Conservation (phyloP, 208 protist species). For the Wallacemonas collosoma region DNA sequence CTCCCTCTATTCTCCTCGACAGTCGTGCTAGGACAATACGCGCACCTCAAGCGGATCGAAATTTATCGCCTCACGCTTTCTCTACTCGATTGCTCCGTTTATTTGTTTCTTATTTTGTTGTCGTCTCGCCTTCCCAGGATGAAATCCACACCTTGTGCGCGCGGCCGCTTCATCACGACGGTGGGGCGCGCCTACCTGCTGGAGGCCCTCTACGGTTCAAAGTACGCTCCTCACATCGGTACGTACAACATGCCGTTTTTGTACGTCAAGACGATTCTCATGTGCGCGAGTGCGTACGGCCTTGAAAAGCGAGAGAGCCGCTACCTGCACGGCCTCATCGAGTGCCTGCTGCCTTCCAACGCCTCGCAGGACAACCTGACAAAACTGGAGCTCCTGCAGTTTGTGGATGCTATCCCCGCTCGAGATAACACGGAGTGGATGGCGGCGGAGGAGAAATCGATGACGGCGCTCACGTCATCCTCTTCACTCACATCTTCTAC, state of each 20-base stretch:
- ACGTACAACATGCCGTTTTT: slow-evolving; percentile 64
- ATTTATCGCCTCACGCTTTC: too few species aligned
- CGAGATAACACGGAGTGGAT: slow-evolving; percentile 11
- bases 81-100: too few species aligned
- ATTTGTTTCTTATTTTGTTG: slow-evolving; percentile 17
- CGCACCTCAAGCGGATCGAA: too few species aligned
- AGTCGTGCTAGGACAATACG: too few species aligned
- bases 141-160: neutral
- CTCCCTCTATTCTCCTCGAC: too few species aligned
- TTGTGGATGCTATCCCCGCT: slow-evolving; percentile 49
- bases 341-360: slow-evolving; percentile 49
- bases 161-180: slow-evolving; percentile 55
- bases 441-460: neutral
- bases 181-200: slow-evolving; percentile 67
- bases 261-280: slow-evolving; percentile 78
- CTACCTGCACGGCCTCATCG: slow-evolving; percentile 67
- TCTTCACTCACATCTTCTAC: neutral
- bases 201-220: slow-evolving; percentile 77
- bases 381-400: slow-evolving; percentile 67
- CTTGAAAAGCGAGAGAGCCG: slow-evolving; percentile 35
- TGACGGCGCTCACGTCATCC: neutral
- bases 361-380: slow-evolving; percentile 44
- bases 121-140: neutral
- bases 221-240: slow-evolving; percentile 75
- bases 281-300: slow-evolving; percentile 47